Conservation (phyloP, 805 yeast species). For the Candida schatavii region DNA sequence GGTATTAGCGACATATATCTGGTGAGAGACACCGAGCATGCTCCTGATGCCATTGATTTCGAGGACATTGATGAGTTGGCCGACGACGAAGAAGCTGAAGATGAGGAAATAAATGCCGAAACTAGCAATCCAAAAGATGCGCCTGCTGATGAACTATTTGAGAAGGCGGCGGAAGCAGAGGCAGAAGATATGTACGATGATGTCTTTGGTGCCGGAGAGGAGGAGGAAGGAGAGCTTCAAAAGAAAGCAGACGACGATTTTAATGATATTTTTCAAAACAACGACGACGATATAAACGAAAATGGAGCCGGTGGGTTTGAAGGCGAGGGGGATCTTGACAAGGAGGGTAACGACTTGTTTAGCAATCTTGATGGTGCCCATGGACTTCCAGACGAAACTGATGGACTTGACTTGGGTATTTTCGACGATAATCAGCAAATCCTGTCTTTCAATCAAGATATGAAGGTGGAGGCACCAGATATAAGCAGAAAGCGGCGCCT, state of each 20-base stretch:
- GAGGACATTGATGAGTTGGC: conserved; percentile 95
- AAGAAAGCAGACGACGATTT: conserved; percentile 36
- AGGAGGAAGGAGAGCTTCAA: conserved; percentile 22
- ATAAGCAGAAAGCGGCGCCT: conserved; percentile 13
- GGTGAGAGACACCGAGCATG: conserved; percentile 55
- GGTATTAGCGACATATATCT: conserved; percentile 37
- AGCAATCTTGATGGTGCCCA: conserved; percentile 9
- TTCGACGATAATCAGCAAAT: conserved; percentile 10
- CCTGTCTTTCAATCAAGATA: conserved; percentile 13
- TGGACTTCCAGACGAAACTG: conserved; percentile 18
- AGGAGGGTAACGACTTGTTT: conserved; percentile 17
- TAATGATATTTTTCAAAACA: conserved; percentile 38
- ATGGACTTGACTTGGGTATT: conserved; percentile 20
- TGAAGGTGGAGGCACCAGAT: neutral
- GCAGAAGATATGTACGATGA: conserved; percentile 19
- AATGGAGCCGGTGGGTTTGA: conserved; percentile 13
- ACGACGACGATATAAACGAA: conserved; percentile 22
- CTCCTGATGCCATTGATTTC: conserved; percentile 90
- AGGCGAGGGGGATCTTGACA: conserved; percentile 10
- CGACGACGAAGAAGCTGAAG: conserved; percentile 66
- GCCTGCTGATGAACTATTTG: no score
- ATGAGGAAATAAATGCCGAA: conserved; percentile 7
- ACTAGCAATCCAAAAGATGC: no score
- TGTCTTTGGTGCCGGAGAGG: conserved; percentile 8
- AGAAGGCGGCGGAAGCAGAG: conserved; percentile 18